Conservation (phyloP, 345 rosid genomes). For the Sisymbrium irio region DNA sequence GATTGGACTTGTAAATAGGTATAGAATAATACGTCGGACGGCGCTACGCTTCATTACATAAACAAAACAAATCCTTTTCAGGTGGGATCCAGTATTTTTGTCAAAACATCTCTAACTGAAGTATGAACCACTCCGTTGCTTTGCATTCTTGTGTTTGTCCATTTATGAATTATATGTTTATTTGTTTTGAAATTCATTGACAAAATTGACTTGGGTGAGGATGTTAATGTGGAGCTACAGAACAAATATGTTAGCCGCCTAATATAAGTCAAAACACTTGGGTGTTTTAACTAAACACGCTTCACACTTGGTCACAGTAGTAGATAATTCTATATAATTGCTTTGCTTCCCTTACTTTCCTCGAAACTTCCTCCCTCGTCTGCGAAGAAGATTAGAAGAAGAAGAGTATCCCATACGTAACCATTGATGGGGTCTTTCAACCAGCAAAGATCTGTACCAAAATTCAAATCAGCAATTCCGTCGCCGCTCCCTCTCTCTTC, state of each 20-base stretch:
- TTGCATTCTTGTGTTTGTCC: not conserved
- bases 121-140: not conserved
- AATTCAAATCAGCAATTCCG: slow-evolving; percentile 76
- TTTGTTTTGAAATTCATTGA: not conserved
- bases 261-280: slow-evolving; percentile 6
- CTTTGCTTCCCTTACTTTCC: not conserved
- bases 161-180: not conserved
- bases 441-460: slow-evolving; percentile 45
- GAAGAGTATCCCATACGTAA: slow-evolving; percentile 12
- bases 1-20: too few species aligned
- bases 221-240: not conserved
- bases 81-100: too few species aligned
- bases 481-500: slow-evolving; percentile 50
- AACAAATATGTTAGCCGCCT: slow-evolving; percentile 7
- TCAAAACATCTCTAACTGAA: not conserved
- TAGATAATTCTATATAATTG: not conserved
- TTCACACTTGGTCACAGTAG: not conserved
- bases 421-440: slow-evolving; percentile 4
- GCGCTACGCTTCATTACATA: not conserved
- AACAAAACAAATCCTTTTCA: not conserved
- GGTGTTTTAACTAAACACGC: not conserved
- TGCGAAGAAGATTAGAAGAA: not conserved
- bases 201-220: not conserved
- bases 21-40: too few species aligned
- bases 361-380: slow-evolving; percentile 20